Evolutionary conservation across 805 yeast genomes (phyloP).

Genomic region (Kluyveromyces starmeri): DNA sequence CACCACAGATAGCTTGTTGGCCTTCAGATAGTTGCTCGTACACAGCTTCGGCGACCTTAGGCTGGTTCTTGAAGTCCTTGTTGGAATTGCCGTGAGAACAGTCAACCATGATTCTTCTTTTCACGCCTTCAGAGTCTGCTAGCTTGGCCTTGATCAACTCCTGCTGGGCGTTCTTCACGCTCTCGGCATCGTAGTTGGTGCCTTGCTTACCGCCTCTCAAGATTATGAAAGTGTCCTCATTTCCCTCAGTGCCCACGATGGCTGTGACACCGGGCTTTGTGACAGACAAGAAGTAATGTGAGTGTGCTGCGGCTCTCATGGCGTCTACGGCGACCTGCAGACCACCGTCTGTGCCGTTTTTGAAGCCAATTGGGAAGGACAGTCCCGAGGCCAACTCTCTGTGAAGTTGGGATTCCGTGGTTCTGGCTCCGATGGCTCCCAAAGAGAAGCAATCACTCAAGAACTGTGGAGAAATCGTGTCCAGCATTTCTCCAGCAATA

Average conservation of each 20-base stretch:
- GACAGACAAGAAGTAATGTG: conserved; percentile 90
- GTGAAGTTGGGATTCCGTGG: conserved; percentile 96
- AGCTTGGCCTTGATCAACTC: conserved; percentile 45
- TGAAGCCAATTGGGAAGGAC: conserved; percentile 97
- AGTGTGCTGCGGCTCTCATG: conserved; percentile 79
- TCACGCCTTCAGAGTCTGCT: conserved; percentile 33
- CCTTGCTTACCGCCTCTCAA: conserved; percentile 94
- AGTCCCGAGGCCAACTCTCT: conserved; percentile 95
- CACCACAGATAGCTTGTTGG: conserved; percentile 71
- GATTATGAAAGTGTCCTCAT: conserved; percentile 80
- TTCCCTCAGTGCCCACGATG: conserved; percentile 92
- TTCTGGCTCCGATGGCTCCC: conserved; percentile 98
- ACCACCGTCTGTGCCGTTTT: conserved; percentile 96
- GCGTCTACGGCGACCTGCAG: conserved; percentile 94
- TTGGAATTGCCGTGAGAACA: conserved; percentile 95
- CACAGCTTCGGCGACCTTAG: conserved; percentile 69
- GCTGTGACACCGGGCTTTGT: conserved; percentile 96
- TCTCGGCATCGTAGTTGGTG: conserved; percentile 76
- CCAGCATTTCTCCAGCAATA: conserved; percentile 96
- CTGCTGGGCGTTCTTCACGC: conserved; percentile 57
- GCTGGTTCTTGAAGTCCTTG: conserved; percentile 89
- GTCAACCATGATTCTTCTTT: conserved; percentile 84
- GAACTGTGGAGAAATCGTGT: conserved; percentile 95
- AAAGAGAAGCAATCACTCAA: conserved; percentile 86
- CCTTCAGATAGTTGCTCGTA: conserved; percentile 76